Percentiles rank a stretch among this genome's conserved stretches.
Evolutionary conservation across 495 filamentous ascomycete species (phyloP).

Genomic region (Umbilicaria muhlenbergii): DNA sequence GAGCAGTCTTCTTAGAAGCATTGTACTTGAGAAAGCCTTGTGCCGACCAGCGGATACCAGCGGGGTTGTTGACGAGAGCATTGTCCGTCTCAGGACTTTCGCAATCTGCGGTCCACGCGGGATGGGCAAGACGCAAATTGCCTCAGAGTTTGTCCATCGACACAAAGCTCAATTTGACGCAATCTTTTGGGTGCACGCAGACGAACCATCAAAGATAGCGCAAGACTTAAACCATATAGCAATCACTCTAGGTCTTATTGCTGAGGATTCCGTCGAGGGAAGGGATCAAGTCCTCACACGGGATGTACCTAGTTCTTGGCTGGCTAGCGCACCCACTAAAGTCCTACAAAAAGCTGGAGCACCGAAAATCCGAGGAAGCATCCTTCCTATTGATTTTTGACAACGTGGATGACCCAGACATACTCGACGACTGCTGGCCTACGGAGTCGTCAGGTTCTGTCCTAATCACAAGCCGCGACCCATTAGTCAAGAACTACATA

Average conservation of each 20-base stretch:
- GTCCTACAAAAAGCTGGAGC: neutral
- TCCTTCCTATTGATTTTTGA: too few species aligned
- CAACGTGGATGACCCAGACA: too few species aligned
- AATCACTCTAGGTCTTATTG: constrained; percentile 7
- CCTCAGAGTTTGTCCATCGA: constrained; percentile 6
- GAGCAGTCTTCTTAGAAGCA: too few species aligned
- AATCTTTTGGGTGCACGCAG: constrained; percentile 12
- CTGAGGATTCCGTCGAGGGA: constrained; percentile 6
- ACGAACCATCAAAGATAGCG: constrained; percentile 6
- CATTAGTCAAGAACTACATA: too few species aligned
- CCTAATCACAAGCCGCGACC: too few species aligned
- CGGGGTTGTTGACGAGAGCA: neutral
- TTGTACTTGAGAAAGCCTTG: neutral
- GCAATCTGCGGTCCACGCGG: constrained; percentile 10
- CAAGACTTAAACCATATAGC: constrained; percentile 8
- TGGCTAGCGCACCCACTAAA: constrained; percentile 10
- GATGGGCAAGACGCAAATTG: constrained; percentile 14
- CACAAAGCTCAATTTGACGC: constrained; percentile 7
- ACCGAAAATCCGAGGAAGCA: too few species aligned
- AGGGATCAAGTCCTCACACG: constrained; percentile 7
- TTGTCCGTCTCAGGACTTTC: constrained; percentile 3
- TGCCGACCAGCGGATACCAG: neutral
- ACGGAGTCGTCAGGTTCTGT: too few species aligned
- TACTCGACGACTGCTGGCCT: too few species aligned
- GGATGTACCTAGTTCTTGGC: constrained; percentile 6